Percentiles rank a stretch among this genome's conserved stretches.
Evolutionary conservation across 2,329 filamentous ascomycete species (phyloP).

Genomic region (Chaetomiaceae sp.): DNA sequence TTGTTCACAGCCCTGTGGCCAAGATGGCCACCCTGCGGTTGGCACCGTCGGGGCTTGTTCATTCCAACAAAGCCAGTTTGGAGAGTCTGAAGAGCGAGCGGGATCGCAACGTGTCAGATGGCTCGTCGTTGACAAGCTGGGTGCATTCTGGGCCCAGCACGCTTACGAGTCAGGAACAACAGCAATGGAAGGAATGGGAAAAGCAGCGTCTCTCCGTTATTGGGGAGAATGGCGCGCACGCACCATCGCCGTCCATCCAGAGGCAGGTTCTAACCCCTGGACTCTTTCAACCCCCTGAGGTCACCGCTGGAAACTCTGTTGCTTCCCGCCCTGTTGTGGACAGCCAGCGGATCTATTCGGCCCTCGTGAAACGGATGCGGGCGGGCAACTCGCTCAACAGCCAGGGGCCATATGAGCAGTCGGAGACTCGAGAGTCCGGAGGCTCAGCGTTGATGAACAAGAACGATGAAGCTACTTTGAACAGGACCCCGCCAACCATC

Average conservation of each 20-base stretch:
- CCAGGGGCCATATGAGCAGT: constrained; percentile 19
- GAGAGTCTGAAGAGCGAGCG: constrained; percentile 43
- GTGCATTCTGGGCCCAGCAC: constrained; percentile 57
- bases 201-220: constrained; percentile 60
- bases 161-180: constrained; percentile 41
- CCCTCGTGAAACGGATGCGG: constrained; percentile 53
- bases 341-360: constrained; percentile 58
- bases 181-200: constrained; percentile 41
- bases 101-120: constrained; percentile 37
- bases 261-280: constrained; percentile 27
- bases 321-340: constrained; percentile 38
- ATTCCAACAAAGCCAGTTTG: constrained; percentile 51
- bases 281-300: constrained; percentile 22
- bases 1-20: constrained; percentile 39
- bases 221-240: constrained; percentile 48
- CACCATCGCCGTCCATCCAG: constrained; percentile 36
- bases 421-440: background rate
- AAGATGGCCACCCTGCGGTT: constrained; percentile 47
- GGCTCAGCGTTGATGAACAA: background rate
- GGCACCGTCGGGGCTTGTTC: constrained; percentile 42
- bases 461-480: background rate
- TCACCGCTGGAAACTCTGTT: constrained; percentile 4
- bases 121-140: constrained; percentile 68
- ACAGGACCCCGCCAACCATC: constrained; percentile 18
- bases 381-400: constrained; percentile 35